These are phyloP conservation scores for Xylaria sp. DNA, from an alignment of 2,329 filamentous ascomycete species.

Conservation along the genomic window DNA sequence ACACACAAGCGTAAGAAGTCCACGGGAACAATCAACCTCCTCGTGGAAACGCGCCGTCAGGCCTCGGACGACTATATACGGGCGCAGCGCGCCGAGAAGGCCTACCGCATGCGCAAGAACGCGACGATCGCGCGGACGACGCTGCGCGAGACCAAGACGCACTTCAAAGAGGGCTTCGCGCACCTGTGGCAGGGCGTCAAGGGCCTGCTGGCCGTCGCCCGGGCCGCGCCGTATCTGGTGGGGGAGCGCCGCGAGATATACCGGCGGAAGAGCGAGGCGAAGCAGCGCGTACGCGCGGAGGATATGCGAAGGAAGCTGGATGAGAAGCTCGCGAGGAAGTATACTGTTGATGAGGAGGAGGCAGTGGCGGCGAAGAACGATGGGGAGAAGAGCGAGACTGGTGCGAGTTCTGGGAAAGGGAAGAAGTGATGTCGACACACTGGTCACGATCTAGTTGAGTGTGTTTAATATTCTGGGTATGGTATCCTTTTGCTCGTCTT, in stretches of 20 bases:
- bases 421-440: background rate
- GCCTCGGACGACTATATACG: conserved; percentile 54
- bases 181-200: conserved; percentile 53
- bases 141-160: conserved; percentile 53
- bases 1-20: conserved; percentile 40
- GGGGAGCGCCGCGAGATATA: conserved; percentile 52
- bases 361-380: background rate
- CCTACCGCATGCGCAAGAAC: conserved; percentile 57
- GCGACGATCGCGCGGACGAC: conserved; percentile 53
- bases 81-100: conserved; percentile 55
- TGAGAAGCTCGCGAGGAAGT: conserved; percentile 42
- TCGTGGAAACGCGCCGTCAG: conserved; percentile 53
- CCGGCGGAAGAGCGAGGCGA: conserved; percentile 47
- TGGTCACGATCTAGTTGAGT: background rate
- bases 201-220: conserved; percentile 50
- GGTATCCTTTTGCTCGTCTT: background rate
- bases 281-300: conserved; percentile 47
- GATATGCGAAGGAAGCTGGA: conserved; percentile 53
- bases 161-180: conserved; percentile 52
- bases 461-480: conserved; percentile 10
- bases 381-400: conserved; percentile 14
- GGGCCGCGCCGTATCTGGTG: conserved; percentile 51
- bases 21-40: conserved; percentile 57
- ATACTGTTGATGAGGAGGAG: background rate
- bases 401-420: background rate